Evolutionary conservation across 2,329 filamentous ascomycete genomes (phyloP).

Genomic region (Exophiala xenobiotica): DNA sequence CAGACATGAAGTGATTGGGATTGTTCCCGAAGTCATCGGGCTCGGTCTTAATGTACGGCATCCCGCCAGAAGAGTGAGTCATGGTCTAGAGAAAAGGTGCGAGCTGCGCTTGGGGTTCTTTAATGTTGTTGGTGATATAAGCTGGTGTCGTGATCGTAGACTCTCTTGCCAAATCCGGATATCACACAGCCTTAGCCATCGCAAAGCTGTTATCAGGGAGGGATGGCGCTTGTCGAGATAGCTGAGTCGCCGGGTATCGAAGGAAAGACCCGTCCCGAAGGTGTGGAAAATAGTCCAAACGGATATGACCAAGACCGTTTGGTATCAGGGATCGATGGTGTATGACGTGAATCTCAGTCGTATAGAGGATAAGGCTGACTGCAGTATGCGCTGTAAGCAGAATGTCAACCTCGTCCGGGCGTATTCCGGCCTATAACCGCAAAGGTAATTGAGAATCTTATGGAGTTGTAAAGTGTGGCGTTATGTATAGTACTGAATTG

Average conservation of each 20-base stretch:
- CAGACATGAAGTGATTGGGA: constrained; percentile 48
- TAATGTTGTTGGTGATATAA: constrained; percentile 1
- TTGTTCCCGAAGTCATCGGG: constrained; percentile 62
- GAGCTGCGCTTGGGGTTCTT: neutral
- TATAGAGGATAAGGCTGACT: constrained; percentile 19
- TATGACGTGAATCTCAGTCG: constrained; percentile 1
- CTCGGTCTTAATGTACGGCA: constrained; percentile 68
- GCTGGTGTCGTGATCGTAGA: constrained; percentile 9
- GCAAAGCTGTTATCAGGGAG: constrained; percentile 8
- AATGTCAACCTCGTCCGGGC: constrained; percentile 13
- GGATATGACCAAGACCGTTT: neutral
- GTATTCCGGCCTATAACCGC: constrained; percentile 17
- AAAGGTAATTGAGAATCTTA: constrained; percentile 7
- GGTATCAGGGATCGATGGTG: constrained; percentile 5
- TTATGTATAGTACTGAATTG: neutral
- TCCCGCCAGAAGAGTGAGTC: constrained; percentile 55
- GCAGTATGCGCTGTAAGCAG: constrained; percentile 24
- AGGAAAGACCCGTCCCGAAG: constrained; percentile 11
- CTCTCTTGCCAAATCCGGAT: constrained; percentile 11
- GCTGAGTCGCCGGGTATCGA: constrained; percentile 12
- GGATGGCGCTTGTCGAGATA: constrained; percentile 7
- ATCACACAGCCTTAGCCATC: constrained; percentile 20
- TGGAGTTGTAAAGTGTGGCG: constrained; percentile 1
- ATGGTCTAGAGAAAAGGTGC: constrained; percentile 37
- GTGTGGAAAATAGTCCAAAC: neutral